phyloP scores from a whole-genome alignment of 176 grass and related monocot species.

The Rhipidocladum racemiflorum region DNA sequence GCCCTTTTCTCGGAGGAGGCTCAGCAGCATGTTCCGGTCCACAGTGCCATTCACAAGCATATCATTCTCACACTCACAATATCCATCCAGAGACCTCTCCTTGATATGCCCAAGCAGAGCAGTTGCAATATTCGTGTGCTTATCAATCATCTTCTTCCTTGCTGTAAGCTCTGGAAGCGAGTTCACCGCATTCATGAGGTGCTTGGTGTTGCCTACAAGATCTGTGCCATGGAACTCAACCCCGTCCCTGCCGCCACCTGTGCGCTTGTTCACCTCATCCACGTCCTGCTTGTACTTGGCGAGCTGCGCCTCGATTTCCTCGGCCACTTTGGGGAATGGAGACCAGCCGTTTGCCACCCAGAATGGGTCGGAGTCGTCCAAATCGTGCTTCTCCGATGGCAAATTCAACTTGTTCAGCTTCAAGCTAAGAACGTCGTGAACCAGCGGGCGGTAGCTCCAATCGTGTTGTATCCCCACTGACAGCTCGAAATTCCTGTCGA shows the following conservation, averaged over 20 bases:
- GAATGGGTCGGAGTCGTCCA: constrained; percentile 86
- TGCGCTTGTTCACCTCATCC: constrained; percentile 85
- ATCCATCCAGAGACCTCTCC: constrained; percentile 84
- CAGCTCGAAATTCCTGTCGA: constrained; percentile 82
- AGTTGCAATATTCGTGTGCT: constrained; percentile 88
- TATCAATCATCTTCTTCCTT: constrained; percentile 92
- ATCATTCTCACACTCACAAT: constrained; percentile 71
- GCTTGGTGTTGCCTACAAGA: constrained; percentile 89
- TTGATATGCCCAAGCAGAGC: constrained; percentile 79
- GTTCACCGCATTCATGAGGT: constrained; percentile 92
- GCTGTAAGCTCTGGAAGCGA: constrained; percentile 85
- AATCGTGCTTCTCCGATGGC: constrained; percentile 65
- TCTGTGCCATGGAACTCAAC: constrained; percentile 90
- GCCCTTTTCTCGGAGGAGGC: constrained; percentile 78
- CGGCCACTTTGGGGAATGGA: constrained; percentile 74
- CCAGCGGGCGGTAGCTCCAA: constrained; percentile 86
- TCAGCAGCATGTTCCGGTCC: constrained; percentile 57
- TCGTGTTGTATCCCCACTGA: constrained; percentile 81
- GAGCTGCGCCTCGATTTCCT: constrained; percentile 75
- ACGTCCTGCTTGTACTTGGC: constrained; percentile 94
- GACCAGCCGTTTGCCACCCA: constrained; percentile 88
- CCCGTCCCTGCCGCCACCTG: constrained; percentile 61
- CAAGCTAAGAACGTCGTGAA: constrained; percentile 76
- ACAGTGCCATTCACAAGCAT: constrained; percentile 76
- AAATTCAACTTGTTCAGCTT: constrained; percentile 66